Evolutionary conservation across 164 flowering plant genomes (phyloP), one percentile per base, ranked within the genome.

Genomic region (Vitis riparia): DNA sequence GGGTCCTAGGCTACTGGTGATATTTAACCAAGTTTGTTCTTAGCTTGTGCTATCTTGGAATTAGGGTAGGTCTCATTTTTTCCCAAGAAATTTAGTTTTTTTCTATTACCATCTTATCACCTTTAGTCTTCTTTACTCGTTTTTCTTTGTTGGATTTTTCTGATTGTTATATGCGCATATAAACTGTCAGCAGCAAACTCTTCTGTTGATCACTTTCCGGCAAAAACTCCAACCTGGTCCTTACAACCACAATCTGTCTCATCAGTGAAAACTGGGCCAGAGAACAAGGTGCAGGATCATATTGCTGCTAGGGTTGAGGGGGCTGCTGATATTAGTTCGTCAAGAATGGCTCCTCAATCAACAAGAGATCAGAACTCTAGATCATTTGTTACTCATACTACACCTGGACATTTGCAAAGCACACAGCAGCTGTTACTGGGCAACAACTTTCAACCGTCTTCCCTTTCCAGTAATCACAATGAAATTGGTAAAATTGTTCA

Each of bases 401-500:
- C 85, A 47, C 37, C 83, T 55, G 84, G 71, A 55, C 78, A 73
- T 76, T 71, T 74, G 44, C 79, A 76, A 3, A 66, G 60, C 60
- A 19, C 80, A 60, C 88, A 81, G 51, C 89, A 81, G 68, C 82
- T 89, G 65, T 49, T 76, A 27, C 93, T 84, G 63, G 84, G 71
- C 55, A 63, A 69, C 61, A 82, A 76, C 63, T 69, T 60, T 50
- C 88, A 80, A 57, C 57, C 81, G 63, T 66, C 89, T 19, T 59
- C 85, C 52, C 51, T 55, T 74, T 59, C 73, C 58, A 77, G 71
- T 65, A 84, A 74, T 59, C 97, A 91, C 74, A 63, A 52, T 72
- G 97, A 96, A 72, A 88, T 91, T 75, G 85, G 86, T 47, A 91
- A 80, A 76, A 72, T 80, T 62, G 84, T 96, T 65, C 97, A 91